Evolutionary conservation across 1,284 basidiomycete genomes (phyloP).

Genomic region (Blastosporella zonata): DNA sequence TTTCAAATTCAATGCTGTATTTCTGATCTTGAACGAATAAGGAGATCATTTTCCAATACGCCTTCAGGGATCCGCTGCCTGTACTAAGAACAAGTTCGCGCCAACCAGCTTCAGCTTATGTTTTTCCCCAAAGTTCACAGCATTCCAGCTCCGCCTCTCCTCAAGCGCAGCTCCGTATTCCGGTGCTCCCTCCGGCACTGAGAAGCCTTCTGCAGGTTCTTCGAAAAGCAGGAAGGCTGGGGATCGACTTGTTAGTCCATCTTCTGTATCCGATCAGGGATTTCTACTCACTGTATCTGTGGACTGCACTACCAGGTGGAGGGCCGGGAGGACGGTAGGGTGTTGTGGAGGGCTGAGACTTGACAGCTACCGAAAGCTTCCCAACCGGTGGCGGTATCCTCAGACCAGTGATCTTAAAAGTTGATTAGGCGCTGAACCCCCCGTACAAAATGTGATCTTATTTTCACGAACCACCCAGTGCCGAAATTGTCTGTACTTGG

Average conservation of each 20-base stretch:
- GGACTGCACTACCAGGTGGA: constrained; percentile 50
- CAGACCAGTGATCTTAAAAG: constrained; percentile 52
- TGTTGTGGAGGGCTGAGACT: constrained; percentile 46
- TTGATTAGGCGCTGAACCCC: not conserved
- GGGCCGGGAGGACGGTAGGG: constrained; percentile 61
- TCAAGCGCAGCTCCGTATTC: constrained; percentile 46
- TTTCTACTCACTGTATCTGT: constrained; percentile 52
- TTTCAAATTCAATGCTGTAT: constrained; percentile 14
- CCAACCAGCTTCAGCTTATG: constrained; percentile 58
- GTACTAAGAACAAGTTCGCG: constrained; percentile 44
- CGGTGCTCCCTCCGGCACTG: constrained; percentile 41
- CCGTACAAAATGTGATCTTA: not conserved
- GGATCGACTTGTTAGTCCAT: not conserved
- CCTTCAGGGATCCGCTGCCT: constrained; percentile 16
- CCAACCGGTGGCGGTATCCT: constrained; percentile 33
- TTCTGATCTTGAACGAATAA: constrained; percentile 16
- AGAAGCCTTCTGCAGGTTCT: constrained; percentile 46
- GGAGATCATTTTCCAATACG: constrained; percentile 11
- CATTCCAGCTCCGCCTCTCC: constrained; percentile 54
- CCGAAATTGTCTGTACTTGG: constrained; percentile 55
- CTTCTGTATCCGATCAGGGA: not conserved
- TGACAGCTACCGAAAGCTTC: constrained; percentile 37
- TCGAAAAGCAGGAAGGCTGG: constrained; percentile 59
- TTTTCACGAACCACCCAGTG: constrained; percentile 59
- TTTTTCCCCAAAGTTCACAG: constrained; percentile 47